Conservation (phyloP, 495 filamentous ascomycete genomes). For the Penicillium paxilli region DNA sequence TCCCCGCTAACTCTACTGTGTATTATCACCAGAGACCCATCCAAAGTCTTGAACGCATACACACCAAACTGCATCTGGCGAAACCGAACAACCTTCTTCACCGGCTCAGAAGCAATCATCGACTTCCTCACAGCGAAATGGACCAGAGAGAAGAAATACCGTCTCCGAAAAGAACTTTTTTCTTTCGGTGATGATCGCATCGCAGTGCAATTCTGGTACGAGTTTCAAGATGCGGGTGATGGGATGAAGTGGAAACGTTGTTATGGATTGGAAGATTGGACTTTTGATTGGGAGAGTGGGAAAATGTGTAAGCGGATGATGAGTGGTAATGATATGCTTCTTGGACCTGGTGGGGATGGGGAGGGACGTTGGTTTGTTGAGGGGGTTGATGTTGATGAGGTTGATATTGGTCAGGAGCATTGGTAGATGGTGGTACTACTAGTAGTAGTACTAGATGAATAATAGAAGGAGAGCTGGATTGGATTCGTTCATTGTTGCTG, state of each 20-base stretch:
- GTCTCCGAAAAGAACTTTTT: slow-evolving; percentile 86
- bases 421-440: too few species aligned
- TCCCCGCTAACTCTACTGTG: too few species aligned
- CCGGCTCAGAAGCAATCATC: slow-evolving; percentile 67
- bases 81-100: slow-evolving; percentile 71
- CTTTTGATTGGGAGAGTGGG: slow-evolving; percentile 68
- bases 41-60: slow-evolving; percentile 68
- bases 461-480: too few species aligned
- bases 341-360: slow-evolving; percentile 49
- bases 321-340: slow-evolving; percentile 85
- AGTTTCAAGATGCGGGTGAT: slow-evolving; percentile 70
- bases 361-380: slow-evolving; percentile 62
- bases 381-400: slow-evolving; percentile 70
- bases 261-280: slow-evolving; percentile 93
- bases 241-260: slow-evolving; percentile 80
- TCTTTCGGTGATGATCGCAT: slow-evolving; percentile 57
- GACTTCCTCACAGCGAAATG: slow-evolving; percentile 77
- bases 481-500: too few species aligned
- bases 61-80: slow-evolving; percentile 80
- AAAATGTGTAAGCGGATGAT: slow-evolving; percentile 87
- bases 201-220: slow-evolving; percentile 92
- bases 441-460: too few species aligned
- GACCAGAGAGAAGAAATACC: slow-evolving; percentile 70
- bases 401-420: slow-evolving; percentile 70
- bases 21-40: slow-evolving; percentile 55